Evolutionary conservation across 2,329 filamentous ascomycete genomes (phyloP).

Genomic region (Claviceps fusiformis): DNA sequence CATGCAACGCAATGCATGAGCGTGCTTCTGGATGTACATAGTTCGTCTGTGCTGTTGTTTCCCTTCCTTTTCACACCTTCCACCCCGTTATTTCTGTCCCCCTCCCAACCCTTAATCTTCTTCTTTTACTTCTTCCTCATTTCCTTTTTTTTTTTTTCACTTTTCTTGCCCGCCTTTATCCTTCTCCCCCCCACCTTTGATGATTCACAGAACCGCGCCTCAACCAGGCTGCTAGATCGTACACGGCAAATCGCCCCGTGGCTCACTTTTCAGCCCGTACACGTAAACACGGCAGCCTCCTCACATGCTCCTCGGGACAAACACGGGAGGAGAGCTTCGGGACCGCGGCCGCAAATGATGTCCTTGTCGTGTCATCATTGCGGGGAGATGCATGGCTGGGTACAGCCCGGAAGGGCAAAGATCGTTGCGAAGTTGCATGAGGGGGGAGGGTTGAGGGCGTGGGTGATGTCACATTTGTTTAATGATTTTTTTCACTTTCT

Average conservation of each 20-base stretch:
- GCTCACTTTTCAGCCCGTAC: no score
- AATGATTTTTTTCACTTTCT: no score
- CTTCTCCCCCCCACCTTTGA: neutral
- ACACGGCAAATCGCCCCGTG: neutral
- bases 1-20: neutral
- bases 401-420: neutral
- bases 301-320: neutral
- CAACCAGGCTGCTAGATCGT: neutral
- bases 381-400: neutral
- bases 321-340: neutral
- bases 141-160: neutral
- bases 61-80: no score
- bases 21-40: neutral
- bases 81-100: no score
- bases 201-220: no score
- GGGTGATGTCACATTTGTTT: neutral
- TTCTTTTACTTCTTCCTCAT: neutral
- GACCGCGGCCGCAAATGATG: neutral
- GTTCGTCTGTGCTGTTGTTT: neutral
- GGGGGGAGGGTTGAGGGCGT: neutral
- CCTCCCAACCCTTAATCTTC: neutral
- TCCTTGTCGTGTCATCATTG: neutral
- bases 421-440: neutral
- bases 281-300: neutral
- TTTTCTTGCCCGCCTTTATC: neutral